These are phyloP conservation scores for Bonia amplexicaulis DNA, from an alignment of 176 grass and related monocot species.

Conservation along the genomic window DNA sequence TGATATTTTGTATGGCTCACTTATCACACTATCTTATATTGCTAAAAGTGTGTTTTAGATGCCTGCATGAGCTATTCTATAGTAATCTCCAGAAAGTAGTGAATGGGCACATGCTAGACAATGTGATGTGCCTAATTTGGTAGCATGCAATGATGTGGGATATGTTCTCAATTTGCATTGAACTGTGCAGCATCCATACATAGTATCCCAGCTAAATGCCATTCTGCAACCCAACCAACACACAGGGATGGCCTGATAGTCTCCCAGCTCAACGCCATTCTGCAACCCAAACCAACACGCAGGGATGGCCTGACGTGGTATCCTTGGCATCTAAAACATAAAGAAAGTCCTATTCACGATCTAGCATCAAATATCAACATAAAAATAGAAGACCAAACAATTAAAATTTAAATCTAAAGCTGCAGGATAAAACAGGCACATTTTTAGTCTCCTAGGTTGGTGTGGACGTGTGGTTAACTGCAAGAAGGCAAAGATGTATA, in stretches of 20 bases:
- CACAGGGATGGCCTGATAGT: not conserved
- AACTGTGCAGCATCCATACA: not conserved
- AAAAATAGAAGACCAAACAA: not conserved
- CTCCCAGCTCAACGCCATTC: not conserved
- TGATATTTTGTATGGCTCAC: not conserved
- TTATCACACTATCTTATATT: not conserved
- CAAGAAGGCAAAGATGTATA: conserved; percentile 8
- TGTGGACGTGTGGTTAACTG: not conserved
- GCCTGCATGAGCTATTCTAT: not conserved
- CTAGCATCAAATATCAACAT: conserved; percentile 12
- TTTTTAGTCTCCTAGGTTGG: not conserved
- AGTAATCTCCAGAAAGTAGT: not conserved
- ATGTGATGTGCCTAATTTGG: conserved; percentile 9
- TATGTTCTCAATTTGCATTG: not conserved
- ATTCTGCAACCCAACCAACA: not conserved
- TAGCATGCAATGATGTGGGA: not conserved
- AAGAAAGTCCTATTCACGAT: not conserved
- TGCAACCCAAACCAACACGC: not conserved
- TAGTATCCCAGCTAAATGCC: not conserved
- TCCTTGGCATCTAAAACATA: not conserved
- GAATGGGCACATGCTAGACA: not conserved
- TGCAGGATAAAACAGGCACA: not conserved
- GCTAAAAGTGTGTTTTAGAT: not conserved
- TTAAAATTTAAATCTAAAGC: conserved; percentile 3
- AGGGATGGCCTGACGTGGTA: not conserved